phyloP scores from a whole-genome alignment of 257 asterid species.

The Sherardia arvensis region DNA sequence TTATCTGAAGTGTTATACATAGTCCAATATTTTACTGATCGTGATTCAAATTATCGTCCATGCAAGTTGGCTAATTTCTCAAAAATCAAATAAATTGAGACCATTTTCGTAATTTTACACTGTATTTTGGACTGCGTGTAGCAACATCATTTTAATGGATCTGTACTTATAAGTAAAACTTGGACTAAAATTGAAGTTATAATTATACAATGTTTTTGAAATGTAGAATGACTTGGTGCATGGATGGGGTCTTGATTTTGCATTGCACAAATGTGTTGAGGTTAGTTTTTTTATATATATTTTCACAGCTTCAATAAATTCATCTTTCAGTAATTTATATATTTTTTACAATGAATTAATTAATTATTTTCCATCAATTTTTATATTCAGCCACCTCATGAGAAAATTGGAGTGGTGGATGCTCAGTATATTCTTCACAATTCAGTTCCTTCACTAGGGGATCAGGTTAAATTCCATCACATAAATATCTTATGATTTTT shows the following conservation, averaged over 20 bases:
- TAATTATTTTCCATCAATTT: neutral
- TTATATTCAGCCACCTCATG: conserved; percentile 69
- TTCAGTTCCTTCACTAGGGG: conserved; percentile 70
- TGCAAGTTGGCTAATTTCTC: too few relatives aligned
- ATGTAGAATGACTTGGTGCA: conserved; percentile 86
- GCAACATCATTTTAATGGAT: too few relatives aligned
- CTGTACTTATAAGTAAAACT: too few relatives aligned
- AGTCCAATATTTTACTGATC: too few relatives aligned
- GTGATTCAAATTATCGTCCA: too few relatives aligned
- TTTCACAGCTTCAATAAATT: neutral
- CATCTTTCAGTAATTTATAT: neutral
- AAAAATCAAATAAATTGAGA: too few relatives aligned
- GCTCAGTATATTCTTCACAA: conserved; percentile 84
- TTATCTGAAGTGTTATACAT: too few relatives aligned
- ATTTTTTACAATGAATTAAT: too few relatives aligned
- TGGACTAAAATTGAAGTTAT: neutral
- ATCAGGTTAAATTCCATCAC: conserved; percentile 38
- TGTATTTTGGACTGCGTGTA: too few relatives aligned
- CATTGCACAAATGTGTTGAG: conserved; percentile 75
- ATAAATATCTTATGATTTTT: too few relatives aligned
- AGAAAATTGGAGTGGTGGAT: conserved; percentile 85
- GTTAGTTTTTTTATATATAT: conserved; percentile 27
- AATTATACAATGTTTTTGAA: neutral
- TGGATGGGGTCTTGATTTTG: conserved; percentile 95
- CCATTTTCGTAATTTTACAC: too few relatives aligned